These are phyloP conservation scores for Pilasporangium apinafurcum DNA, from an alignment of 352 stramenopile species.

Conservation along the genomic window DNA sequence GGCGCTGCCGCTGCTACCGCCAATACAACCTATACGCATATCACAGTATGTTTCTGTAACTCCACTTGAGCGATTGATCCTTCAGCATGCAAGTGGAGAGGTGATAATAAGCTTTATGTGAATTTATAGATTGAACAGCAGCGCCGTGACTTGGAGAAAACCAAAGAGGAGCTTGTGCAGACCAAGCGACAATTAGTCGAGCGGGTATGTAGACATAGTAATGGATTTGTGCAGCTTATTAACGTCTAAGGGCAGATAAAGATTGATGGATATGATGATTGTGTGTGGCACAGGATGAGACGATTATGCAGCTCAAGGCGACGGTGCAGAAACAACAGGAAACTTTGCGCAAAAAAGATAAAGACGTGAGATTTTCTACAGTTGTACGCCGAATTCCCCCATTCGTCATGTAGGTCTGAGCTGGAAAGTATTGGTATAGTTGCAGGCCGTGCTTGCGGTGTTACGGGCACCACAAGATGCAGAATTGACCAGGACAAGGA, in stretches of 20 bases:
- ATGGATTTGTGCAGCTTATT: background rate
- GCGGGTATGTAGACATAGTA: constrained; percentile 12
- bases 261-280: background rate
- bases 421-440: constrained; percentile 13
- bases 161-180: constrained; percentile 38
- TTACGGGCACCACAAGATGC: constrained; percentile 50
- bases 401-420: background rate
- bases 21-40: constrained; percentile 1
- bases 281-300: constrained; percentile 24
- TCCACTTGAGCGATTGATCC: background rate
- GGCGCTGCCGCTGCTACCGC: background rate
- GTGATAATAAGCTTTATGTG: background rate
- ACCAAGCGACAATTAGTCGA: constrained; percentile 37
- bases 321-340: constrained; percentile 46
- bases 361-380: too few species aligned
- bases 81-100: background rate
- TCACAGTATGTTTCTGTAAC: constrained; percentile 1
- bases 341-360: constrained; percentile 56
- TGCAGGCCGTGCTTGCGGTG: constrained; percentile 53
- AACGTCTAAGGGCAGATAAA: background rate
- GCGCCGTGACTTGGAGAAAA: constrained; percentile 45
- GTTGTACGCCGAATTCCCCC: background rate
- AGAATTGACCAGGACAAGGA: constrained; percentile 57
- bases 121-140: constrained; percentile 38
- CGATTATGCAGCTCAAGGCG: constrained; percentile 57